These are phyloP conservation scores for Claviceps humidiphila DNA, from an alignment of 2,329 filamentous ascomycete genomes.

Conservation along the genomic window DNA sequence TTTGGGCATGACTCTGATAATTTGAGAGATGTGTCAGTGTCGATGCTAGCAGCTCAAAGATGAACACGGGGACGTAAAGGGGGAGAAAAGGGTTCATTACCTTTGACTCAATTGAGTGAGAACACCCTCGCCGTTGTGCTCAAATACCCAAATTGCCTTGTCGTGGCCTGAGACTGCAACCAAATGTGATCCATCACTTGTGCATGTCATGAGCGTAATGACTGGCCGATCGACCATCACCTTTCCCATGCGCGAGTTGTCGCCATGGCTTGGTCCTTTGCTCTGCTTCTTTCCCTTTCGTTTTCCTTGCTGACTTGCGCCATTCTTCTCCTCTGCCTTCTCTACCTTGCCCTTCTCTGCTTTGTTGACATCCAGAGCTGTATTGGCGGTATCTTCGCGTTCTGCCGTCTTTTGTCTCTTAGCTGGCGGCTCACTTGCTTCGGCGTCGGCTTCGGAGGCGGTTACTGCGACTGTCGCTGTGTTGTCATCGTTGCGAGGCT, in stretches of 20 bases:
- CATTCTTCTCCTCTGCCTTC: constrained; percentile 7
- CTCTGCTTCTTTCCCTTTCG: constrained; percentile 19
- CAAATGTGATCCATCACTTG: constrained; percentile 52
- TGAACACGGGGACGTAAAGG: background rate
- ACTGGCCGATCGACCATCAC: constrained; percentile 42
- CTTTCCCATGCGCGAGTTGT: constrained; percentile 12
- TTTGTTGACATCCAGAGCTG: background rate
- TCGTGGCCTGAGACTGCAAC: constrained; percentile 79
- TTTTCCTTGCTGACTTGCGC: constrained; percentile 8
- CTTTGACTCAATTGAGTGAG: constrained; percentile 60
- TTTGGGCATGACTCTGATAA: constrained; percentile 67
- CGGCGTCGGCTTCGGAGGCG: constrained; percentile 8
- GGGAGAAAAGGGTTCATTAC: constrained; percentile 25
- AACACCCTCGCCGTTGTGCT: constrained; percentile 45
- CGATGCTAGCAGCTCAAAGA: too few relatives aligned
- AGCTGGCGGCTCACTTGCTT: constrained; percentile 19
- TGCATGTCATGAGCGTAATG: constrained; percentile 55
- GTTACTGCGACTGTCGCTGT: constrained; percentile 4
- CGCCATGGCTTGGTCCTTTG: constrained; percentile 11
- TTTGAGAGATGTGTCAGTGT: background rate
- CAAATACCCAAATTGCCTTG: constrained; percentile 77
- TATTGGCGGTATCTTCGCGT: constrained; percentile 11
- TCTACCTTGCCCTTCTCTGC: constrained; percentile 5
- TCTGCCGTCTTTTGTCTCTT: constrained; percentile 22
- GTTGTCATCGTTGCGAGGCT: constrained; percentile 3